Evolutionary conservation across 2,329 filamentous ascomycete genomes (phyloP).

Genomic region (Cladophialophora chaetospira): DNA sequence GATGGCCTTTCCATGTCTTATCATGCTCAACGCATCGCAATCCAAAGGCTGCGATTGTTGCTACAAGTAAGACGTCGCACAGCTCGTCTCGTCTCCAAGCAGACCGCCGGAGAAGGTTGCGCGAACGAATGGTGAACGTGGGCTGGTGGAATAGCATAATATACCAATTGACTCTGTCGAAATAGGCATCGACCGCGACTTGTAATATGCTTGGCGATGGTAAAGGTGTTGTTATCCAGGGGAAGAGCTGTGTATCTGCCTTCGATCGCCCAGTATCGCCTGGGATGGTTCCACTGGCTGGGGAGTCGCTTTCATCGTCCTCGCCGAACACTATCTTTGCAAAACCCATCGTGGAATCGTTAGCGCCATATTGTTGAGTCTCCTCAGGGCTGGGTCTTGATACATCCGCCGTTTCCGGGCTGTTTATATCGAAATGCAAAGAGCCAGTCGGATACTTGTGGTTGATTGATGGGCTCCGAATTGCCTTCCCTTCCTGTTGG

Average conservation of each 20-base stretch:
- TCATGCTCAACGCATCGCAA: conserved; percentile 16
- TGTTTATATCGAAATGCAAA: neutral
- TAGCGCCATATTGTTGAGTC: conserved; percentile 16
- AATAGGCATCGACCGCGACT: conserved; percentile 30
- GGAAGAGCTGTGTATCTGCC: conserved; percentile 1
- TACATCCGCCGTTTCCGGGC: conserved; percentile 1
- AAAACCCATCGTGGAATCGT: conserved; percentile 19
- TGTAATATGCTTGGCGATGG: conserved; percentile 8
- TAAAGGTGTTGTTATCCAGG: conserved; percentile 6
- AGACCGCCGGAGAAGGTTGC: conserved; percentile 5
- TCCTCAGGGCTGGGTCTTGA: conserved; percentile 15
- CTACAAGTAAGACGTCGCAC: conserved; percentile 18
- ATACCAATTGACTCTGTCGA: conserved; percentile 33
- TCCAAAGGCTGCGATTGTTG: conserved; percentile 9
- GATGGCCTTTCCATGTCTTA: conserved; percentile 18
- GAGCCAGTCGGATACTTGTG: neutral
- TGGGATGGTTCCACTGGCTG: conserved; percentile 7
- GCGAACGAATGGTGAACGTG: conserved; percentile 10
- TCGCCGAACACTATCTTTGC: conserved; percentile 18
- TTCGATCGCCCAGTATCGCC: conserved; percentile 3
- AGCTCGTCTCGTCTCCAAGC: conserved; percentile 16
- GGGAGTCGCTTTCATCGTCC: conserved; percentile 14
- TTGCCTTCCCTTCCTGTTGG: neutral
- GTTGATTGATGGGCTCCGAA: neutral
- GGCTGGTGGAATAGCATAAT: conserved; percentile 26